Conservation (phyloP, 352 stramenopile species). For the Pythium sp. region DNA sequence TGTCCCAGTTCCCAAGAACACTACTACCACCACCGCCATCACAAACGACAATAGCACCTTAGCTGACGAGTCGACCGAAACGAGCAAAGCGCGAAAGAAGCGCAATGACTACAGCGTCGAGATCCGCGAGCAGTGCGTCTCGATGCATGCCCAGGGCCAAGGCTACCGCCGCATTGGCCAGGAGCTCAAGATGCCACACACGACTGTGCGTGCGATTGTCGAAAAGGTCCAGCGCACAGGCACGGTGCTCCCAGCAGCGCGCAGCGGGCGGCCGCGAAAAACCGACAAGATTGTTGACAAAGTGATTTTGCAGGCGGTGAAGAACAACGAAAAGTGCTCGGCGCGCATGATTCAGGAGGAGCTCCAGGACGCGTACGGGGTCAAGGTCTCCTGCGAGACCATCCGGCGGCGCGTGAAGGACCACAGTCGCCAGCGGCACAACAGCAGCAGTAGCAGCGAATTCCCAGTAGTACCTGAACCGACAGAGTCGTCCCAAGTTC, state of each 20-base stretch:
- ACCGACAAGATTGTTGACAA: slow-evolving; percentile 64
- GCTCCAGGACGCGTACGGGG: slow-evolving; percentile 37
- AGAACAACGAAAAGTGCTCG: slow-evolving; percentile 54
- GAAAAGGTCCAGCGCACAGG: slow-evolving; percentile 60
- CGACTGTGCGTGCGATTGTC: slow-evolving; percentile 69
- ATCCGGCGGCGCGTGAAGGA: slow-evolving; percentile 67
- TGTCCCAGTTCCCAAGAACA: not conserved
- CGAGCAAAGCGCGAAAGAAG: slow-evolving; percentile 26
- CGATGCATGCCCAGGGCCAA: slow-evolving; percentile 45
- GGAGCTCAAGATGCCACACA: slow-evolving; percentile 62
- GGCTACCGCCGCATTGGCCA: slow-evolving; percentile 62
- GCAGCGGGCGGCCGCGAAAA: slow-evolving; percentile 58
- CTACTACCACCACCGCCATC: not conserved
- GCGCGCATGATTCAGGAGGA: slow-evolving; percentile 59
- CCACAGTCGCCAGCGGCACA: slow-evolving; percentile 35
- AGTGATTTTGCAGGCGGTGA: slow-evolving; percentile 61
- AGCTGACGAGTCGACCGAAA: not conserved
- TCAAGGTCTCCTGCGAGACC: slow-evolving; percentile 67
- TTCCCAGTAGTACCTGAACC: no score
- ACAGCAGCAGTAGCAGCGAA: not conserved
- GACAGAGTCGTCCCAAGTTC: not conserved
- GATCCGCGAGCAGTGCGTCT: slow-evolving; percentile 52
- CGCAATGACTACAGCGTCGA: slow-evolving; percentile 58
- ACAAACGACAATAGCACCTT: not conserved
- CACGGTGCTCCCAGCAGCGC: slow-evolving; percentile 39